These are phyloP conservation scores for Linnemannia schmuckeri DNA, from an alignment of 192 early-diverging fungal species.

Conservation along the genomic window DNA sequence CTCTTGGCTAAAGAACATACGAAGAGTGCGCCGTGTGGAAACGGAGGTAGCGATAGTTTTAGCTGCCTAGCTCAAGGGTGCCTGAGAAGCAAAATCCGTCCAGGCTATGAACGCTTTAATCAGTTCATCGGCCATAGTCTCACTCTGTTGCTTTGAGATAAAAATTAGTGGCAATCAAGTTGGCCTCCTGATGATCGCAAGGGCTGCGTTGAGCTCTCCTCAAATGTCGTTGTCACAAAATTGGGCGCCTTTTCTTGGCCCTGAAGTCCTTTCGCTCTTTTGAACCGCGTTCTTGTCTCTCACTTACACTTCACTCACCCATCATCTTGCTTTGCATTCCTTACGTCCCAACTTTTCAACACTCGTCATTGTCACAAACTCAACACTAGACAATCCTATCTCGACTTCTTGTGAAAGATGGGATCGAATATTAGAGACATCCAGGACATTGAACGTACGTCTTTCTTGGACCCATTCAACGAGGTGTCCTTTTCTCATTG, in stretches of 20 bases:
- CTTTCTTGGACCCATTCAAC: neutral
- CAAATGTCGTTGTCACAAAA: neutral
- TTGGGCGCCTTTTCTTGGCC: neutral
- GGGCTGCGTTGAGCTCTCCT: neutral
- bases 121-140: no score
- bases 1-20: no score
- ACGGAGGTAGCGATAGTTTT: no score
- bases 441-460: constrained; percentile 54
- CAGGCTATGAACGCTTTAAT: no score
- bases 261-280: neutral
- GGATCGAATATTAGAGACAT: constrained; percentile 41
- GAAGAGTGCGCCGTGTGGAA: no score
- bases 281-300: neutral
- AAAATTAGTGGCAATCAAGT: no score
- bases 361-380: neutral
- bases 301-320: neutral
- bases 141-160: no score
- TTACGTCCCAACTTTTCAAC: neutral
- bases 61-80: no score
- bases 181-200: no score
- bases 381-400: neutral
- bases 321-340: neutral
- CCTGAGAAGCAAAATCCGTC: no score
- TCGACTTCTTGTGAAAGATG: constrained; percentile 19
- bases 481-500: neutral